Evolutionary conservation across 306 rosid species (phyloP).

Genomic region (Medicago lupulina): DNA sequence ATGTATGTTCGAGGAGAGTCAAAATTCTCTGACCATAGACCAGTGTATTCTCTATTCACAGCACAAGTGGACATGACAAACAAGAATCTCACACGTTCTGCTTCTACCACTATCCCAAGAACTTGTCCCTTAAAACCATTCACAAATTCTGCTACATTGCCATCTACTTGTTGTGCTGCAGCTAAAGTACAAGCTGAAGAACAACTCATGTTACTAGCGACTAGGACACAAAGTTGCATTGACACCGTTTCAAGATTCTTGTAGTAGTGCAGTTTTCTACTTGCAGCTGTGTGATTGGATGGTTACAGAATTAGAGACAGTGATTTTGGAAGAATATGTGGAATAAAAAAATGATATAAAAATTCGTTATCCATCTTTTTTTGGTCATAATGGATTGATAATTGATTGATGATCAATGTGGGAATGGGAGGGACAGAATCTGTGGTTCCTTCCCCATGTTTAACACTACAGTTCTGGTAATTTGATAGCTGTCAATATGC

Average conservation of each 20-base stretch:
- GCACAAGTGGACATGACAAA: slow-evolving; percentile 51
- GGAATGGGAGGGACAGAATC: slow-evolving; percentile 15
- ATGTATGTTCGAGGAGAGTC: slow-evolving; percentile 87
- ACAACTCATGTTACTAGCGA: slow-evolving; percentile 59
- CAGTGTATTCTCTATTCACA: slow-evolving; percentile 73
- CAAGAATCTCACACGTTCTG: slow-evolving; percentile 39
- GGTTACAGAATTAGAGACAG: not conserved
- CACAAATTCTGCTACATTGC: slow-evolving; percentile 43
- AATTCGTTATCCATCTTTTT: not conserved
- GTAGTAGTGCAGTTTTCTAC: not conserved
- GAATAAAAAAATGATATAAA: not conserved
- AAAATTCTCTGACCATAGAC: slow-evolving; percentile 95
- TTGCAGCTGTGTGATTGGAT: not conserved
- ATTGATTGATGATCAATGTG: slow-evolving; percentile 5
- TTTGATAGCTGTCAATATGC: slow-evolving; percentile 7
- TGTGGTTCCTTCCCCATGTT: not conserved
- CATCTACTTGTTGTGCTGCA: slow-evolving; percentile 52
- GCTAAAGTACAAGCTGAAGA: slow-evolving; percentile 88
- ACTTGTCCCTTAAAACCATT: slow-evolving; percentile 44
- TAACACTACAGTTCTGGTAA: not conserved
- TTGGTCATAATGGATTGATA: slow-evolving; percentile 1
- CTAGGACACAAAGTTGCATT: slow-evolving; percentile 50
- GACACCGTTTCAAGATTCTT: slow-evolving; percentile 19
- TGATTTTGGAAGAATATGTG: not conserved
- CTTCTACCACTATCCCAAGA: not conserved